phyloP scores from a whole-genome alignment of 805 yeast species.

The Saturnispora zaruensis region DNA sequence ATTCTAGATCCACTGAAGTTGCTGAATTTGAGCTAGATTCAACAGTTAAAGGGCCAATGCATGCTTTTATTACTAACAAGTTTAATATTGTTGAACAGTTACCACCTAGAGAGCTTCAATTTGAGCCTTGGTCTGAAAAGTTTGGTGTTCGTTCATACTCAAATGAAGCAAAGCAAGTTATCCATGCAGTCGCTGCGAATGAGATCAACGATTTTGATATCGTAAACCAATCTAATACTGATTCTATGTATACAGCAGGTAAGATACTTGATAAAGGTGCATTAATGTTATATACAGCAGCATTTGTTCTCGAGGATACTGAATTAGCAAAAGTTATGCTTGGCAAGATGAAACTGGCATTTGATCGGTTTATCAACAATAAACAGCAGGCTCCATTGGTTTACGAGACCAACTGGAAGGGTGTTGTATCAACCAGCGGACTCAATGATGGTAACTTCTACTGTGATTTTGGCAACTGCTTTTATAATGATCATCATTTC shows the following conservation, averaged over 20 bases:
- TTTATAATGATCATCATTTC: slow-evolving; percentile 82
- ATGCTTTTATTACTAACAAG: slow-evolving; percentile 32
- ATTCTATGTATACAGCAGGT: slow-evolving; percentile 89
- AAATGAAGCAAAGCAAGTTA: slow-evolving; percentile 32
- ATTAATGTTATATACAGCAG: slow-evolving; percentile 65
- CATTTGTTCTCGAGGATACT: slow-evolving; percentile 52
- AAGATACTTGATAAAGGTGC: slow-evolving; percentile 87
- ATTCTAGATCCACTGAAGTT: slow-evolving; percentile 18
- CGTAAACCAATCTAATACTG: slow-evolving; percentile 49
- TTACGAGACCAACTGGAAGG: slow-evolving; percentile 76
- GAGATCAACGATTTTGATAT: slow-evolving; percentile 50
- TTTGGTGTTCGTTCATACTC: slow-evolving; percentile 30
- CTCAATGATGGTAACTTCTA: slow-evolving; percentile 28
- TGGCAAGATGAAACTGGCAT: slow-evolving; percentile 54
- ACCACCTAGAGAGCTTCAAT: slow-evolving; percentile 28
- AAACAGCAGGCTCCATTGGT: slow-evolving; percentile 62
- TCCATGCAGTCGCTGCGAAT: slow-evolving; percentile 39
- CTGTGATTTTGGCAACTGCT: slow-evolving; percentile 60
- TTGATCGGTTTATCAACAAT: slow-evolving; percentile 61
- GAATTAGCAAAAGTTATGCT: slow-evolving; percentile 43
- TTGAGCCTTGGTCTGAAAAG: slow-evolving; percentile 53
- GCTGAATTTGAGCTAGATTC: slow-evolving; percentile 35
- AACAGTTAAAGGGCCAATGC: slow-evolving; percentile 48
- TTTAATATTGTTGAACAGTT: slow-evolving; percentile 24
- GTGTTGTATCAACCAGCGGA: slow-evolving; percentile 63